phyloP scores from a whole-genome alignment of 2,329 filamentous ascomycete genomes.

The Colletotrichum sp. region DNA sequence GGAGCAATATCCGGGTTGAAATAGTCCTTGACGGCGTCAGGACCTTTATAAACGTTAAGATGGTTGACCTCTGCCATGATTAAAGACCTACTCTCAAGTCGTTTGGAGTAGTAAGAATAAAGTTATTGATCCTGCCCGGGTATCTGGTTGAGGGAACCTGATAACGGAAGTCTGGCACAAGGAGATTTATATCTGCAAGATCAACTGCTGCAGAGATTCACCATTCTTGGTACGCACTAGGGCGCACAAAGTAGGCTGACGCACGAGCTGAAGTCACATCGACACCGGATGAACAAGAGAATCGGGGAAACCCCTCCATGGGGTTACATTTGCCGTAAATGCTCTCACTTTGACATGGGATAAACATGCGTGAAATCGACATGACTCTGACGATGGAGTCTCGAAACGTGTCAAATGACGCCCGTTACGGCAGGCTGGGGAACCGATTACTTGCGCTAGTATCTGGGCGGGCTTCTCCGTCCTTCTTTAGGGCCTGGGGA shows the following conservation, averaged over 20 bases:
- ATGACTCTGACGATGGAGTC: background rate
- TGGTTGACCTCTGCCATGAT: constrained; percentile 23
- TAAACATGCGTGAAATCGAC: background rate
- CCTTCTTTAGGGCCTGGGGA: background rate
- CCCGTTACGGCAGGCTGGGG: background rate
- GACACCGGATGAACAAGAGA: background rate
- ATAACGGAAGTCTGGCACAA: background rate
- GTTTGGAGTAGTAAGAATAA: background rate
- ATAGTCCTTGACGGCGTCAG: constrained; percentile 61
- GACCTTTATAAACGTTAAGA: constrained; percentile 63
- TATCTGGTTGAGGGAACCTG: constrained; percentile 17
- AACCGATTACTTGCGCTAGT: background rate
- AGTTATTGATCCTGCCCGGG: background rate
- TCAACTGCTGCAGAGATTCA: background rate
- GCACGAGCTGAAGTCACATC: background rate
- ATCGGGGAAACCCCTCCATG: background rate
- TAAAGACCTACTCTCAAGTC: background rate
- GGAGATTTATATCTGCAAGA: background rate
- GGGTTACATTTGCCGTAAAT: background rate
- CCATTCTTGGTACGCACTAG: background rate
- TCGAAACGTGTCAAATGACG: background rate
- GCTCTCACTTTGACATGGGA: background rate
- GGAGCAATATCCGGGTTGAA: constrained; percentile 63
- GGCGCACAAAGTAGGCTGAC: background rate
- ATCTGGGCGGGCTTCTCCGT: background rate